These are phyloP conservation scores for Gastroboletus turbinatus DNA, from an alignment of 1,284 basidiomycete genomes.

Conservation along the genomic window DNA sequence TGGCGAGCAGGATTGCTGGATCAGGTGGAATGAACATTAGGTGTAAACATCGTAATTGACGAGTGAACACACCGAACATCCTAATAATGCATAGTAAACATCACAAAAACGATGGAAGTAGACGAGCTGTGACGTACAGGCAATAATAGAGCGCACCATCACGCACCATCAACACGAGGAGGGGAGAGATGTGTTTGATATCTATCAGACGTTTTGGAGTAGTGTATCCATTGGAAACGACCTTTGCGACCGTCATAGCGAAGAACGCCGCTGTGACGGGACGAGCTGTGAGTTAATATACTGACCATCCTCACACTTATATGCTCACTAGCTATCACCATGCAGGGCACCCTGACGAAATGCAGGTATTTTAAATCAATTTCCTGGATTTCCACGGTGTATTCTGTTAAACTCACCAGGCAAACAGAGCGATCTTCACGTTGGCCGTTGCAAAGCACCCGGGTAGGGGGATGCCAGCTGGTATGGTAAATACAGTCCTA, in stretches of 20 bases:
- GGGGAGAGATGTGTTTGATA: neutral
- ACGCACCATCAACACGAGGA: slow-evolving; percentile 3
- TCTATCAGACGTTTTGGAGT: neutral
- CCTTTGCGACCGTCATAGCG: slow-evolving; percentile 2
- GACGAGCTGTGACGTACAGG: neutral
- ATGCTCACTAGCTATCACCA: neutral
- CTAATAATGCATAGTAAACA: neutral
- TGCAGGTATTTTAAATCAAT: neutral
- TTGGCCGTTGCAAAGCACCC: slow-evolving; percentile 1
- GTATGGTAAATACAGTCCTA: neutral
- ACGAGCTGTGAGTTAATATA: neutral
- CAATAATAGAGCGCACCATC: slow-evolving; percentile 7
- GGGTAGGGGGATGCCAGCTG: neutral
- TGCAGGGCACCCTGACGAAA: slow-evolving; percentile 2
- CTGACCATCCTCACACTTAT: no score
- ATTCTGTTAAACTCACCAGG: neutral
- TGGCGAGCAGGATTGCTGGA: neutral
- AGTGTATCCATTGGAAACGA: neutral
- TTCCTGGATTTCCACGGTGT: no score
- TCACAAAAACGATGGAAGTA: neutral
- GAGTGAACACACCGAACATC: neutral
- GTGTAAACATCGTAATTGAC: neutral
- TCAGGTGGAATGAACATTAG: neutral
- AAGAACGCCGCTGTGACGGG: slow-evolving; percentile 1
- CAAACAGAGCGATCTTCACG: neutral